phyloP scores from a whole-genome alignment of 495 filamentous ascomycete genomes.

The Lineolata rhizophorae region DNA sequence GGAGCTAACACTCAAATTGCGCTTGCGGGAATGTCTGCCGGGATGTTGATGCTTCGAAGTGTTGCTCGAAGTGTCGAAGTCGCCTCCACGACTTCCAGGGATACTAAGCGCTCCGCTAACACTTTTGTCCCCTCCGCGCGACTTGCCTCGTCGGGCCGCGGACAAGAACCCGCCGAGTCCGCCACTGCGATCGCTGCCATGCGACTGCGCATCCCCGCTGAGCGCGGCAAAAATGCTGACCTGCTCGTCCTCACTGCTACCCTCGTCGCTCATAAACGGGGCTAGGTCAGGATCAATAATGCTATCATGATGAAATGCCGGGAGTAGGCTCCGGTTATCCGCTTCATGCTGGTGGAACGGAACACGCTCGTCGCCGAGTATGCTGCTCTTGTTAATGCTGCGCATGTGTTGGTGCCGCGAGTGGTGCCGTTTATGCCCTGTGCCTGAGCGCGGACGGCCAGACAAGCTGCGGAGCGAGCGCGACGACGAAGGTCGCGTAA shows the following conservation, averaged over 20 bases:
- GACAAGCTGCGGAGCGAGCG: slow-evolving; percentile 65
- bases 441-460: slow-evolving; percentile 46
- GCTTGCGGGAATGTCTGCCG: slow-evolving; percentile 35
- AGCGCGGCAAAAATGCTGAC: slow-evolving; percentile 67
- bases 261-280: slow-evolving; percentile 87
- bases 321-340: slow-evolving; percentile 47
- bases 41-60: slow-evolving; percentile 24
- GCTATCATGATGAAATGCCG: slow-evolving; percentile 90
- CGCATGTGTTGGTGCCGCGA: slow-evolving; percentile 38
- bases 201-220: slow-evolving; percentile 24
- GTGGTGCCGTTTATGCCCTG: slow-evolving; percentile 53
- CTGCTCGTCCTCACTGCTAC: slow-evolving; percentile 78
- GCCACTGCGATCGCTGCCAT: slow-evolving; percentile 31
- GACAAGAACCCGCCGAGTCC: slow-evolving; percentile 21
- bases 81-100: slow-evolving; percentile 37
- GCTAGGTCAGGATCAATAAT: slow-evolving; percentile 95
- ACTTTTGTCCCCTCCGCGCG: slow-evolving; percentile 48
- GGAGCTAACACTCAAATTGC: slow-evolving; percentile 62
- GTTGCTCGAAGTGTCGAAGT: slow-evolving; percentile 31
- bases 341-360: slow-evolving; percentile 62
- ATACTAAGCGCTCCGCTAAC: slow-evolving; percentile 33
- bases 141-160: slow-evolving; percentile 47
- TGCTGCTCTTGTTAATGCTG: slow-evolving; percentile 19
- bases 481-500: slow-evolving; percentile 69
- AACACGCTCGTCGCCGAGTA: slow-evolving; percentile 52